Base-by-base conservation (phyloP, 371 early-diverging fungal genomes). In the Coelomomyces lativittatus region DNA sequence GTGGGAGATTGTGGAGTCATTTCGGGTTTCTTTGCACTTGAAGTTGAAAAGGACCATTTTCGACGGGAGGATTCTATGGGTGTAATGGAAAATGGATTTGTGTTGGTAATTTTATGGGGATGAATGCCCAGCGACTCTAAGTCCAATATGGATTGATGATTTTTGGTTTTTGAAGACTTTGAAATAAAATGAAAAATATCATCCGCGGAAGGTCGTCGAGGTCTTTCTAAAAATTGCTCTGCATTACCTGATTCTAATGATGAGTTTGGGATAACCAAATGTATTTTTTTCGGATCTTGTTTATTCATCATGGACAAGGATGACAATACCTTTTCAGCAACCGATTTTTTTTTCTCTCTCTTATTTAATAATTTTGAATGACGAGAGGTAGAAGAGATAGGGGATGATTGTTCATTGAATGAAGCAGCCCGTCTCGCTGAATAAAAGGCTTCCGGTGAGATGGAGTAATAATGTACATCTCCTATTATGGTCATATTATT, bases 401-500 rank as follows among this genome's bases (percentile, higher is more conserved):
- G 23, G 28, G 43, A 7, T 5, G 35, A 9, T n/a, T n/a, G n/a
- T n/a, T n/a, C n/a, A n/a, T n/a, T n/a, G n/a, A n/a, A n/a, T n/a
- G n/a, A n/a, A 43, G 40, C 35, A 28, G 23, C 33, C 30, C 2
- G 14, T n/a, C 14, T 10, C 32, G 39, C 10, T 11, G 37, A 21
- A 10, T 7, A n/a, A 34, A 15, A 19, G 19, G 34, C 19, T 34
- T 34, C 19, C 7, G 36, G 36, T 21, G 36, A 35, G 19, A 71
- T 48, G 7, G 54, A 55, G 44, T 63, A 83, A 54, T 83, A 83
- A 44, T 74, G 70, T 6, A 83, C 84, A 54, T 83, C 82, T 2
- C 80, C 83, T 10, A 82, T 61, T 44, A 83, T 80, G 38, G 60
- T 64, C 79, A 79, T 78, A 57, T 83, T 83, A 57, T 80, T 83